phyloP scores from a whole-genome alignment of 768 basidiomycete genomes.

The Boletus eberwhitei region DNA sequence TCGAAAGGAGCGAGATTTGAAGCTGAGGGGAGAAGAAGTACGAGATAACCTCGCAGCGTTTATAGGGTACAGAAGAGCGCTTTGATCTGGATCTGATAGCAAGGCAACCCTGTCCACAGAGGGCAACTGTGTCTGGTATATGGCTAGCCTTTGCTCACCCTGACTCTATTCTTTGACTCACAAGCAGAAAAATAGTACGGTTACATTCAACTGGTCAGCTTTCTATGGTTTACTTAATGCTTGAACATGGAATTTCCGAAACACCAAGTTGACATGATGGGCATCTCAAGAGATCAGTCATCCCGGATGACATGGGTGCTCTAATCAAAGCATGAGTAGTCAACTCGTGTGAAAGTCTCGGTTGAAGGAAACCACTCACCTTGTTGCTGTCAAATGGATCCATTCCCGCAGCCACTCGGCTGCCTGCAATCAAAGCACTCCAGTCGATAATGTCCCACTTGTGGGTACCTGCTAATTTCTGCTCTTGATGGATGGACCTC shows the following conservation, averaged over 20 bases:
- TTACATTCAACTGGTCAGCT: not conserved
- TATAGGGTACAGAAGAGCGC: conserved; percentile 62
- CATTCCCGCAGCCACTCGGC: conserved; percentile 71
- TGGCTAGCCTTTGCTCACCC: conserved; percentile 42
- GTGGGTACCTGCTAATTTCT: conserved; percentile 42
- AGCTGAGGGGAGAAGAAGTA: conserved; percentile 69
- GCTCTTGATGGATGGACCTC: conserved; percentile 60
- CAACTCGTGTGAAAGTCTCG: not conserved
- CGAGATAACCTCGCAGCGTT: conserved; percentile 75
- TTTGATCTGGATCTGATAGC: conserved; percentile 50
- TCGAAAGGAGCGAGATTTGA: conserved; percentile 61
- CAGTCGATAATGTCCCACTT: conserved; percentile 70
- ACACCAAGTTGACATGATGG: not conserved
- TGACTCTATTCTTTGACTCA: no score
- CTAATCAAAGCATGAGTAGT: conserved; percentile 2
- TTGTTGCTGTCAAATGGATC: conserved; percentile 39
- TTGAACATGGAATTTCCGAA: not conserved
- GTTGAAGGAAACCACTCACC: conserved; percentile 19
- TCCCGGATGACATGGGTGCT: conserved; percentile 21
- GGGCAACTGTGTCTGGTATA: conserved; percentile 58
- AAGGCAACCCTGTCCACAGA: conserved; percentile 73
- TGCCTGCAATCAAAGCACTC: conserved; percentile 77
- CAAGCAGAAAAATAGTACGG: no score
- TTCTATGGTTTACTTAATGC: not conserved
- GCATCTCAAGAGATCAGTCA: conserved; percentile 5